Base-by-base conservation (phyloP, 2,329 filamentous ascomycete species). In the Alternaria panax region DNA sequence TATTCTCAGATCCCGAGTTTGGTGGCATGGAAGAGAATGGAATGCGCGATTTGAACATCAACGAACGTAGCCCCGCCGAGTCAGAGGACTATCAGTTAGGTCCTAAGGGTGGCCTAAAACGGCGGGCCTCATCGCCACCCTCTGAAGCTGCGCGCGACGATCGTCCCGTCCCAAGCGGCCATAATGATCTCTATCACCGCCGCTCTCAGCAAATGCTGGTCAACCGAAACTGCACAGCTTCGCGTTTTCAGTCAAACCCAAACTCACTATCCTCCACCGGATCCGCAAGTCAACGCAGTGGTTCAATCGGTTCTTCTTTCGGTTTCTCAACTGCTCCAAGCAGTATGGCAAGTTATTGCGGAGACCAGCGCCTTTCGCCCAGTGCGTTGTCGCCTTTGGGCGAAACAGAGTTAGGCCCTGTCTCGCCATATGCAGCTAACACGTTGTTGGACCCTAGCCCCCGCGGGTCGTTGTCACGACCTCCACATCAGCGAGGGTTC, bases 331-430 rank as follows among this genome's bases (percentile, higher is more conserved):
- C 69, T 18, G 86, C 65, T 54, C 84, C 84, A 43, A 90, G 87
- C 77, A 90, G 87, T 72, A 83, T 88, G 70, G 89, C 88, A 32
- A 90, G 87, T 72, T 84, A 88, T 64, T 85, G 84, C 45, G 88
- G 87, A 30, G 84, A 85, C 68, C 87, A 88, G 55, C 85, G 85
- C 48, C 78, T 86, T 30, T 90, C 88, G 28, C 87, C 87, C 14
- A 83, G 85, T 53, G 84, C 84, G 14, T 74, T 88, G 61, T 88
- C 87, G 18, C 86, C 86, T 14, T 80, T 81, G 41, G 82, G 82
- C n/a, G 85, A 87, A 65, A 74, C 84, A 42, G 85, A 87, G 43
- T 71, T 81, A 48, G 80, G 81, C 56, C 81, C 84, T 56, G 84
- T 85, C 50, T 85, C 84, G 62, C 83, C 84, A 24, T 85, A 86